A percentile compares a stretch with the other conserved stretches of the same genome.
Evolutionary conservation across 2,329 filamentous ascomycete species (phyloP).

Genomic region (Fusarium beomiforme): DNA sequence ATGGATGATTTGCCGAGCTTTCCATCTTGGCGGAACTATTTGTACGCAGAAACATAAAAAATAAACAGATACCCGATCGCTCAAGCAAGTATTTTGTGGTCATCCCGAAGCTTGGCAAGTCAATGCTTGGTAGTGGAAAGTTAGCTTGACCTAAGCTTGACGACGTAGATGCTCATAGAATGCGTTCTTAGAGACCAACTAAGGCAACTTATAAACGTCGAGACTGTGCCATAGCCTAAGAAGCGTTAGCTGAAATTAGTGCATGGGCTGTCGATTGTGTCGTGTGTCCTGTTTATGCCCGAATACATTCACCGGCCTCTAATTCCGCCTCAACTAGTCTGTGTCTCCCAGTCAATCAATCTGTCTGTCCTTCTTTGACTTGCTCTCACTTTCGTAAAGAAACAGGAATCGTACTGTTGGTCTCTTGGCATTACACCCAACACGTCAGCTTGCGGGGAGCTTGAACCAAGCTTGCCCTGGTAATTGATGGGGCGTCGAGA

Average conservation of each 20-base stretch:
- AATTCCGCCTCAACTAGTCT: not conserved
- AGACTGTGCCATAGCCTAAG: constrained; percentile 7
- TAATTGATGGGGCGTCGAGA: constrained; percentile 32
- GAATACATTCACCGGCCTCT: not conserved
- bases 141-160: constrained; percentile 15
- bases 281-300: constrained; percentile 4
- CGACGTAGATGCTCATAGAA: not conserved
- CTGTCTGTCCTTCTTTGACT: not conserved
- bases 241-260: constrained; percentile 20
- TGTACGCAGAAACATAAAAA: not conserved
- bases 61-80: constrained; percentile 20
- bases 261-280: not conserved
- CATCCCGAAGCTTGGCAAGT: constrained; percentile 23
- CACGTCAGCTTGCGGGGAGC: constrained; percentile 29
- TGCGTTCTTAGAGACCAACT: constrained; percentile 5
- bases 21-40: constrained; percentile 39
- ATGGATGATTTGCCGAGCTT: constrained; percentile 34
- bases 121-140: constrained; percentile 17
- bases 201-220: not conserved
- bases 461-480: constrained; percentile 14
- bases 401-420: not conserved
- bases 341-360: not conserved
- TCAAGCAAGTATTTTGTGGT: constrained; percentile 17
- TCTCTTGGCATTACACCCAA: constrained; percentile 19
- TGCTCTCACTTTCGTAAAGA: not conserved